phyloP scores from a whole-genome alignment of 1,284 basidiomycete genomes.

The Porogramme epimiltina region DNA sequence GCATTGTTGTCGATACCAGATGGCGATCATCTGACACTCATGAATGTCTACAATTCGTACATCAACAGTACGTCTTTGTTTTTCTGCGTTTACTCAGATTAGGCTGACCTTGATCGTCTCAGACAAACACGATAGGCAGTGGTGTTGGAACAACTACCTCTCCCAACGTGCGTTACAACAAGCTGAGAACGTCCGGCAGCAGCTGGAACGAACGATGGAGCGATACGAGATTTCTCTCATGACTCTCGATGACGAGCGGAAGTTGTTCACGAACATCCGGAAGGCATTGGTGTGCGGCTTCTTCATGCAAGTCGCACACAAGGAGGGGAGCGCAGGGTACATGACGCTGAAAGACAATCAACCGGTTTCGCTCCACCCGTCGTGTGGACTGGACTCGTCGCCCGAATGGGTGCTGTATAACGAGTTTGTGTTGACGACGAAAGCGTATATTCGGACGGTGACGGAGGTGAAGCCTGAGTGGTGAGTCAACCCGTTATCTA shows the following conservation, averaged over 20 bases:
- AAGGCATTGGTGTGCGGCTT: constrained; percentile 90
- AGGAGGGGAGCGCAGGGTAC: constrained; percentile 92
- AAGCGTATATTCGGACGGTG: constrained; percentile 89
- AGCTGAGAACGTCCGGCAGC: constrained; percentile 94
- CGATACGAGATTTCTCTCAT: constrained; percentile 84
- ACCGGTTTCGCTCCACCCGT: constrained; percentile 93
- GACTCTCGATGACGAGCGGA: constrained; percentile 79
- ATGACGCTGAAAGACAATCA: constrained; percentile 92
- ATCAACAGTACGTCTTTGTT: constrained; percentile 62
- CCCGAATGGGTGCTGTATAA: constrained; percentile 99
- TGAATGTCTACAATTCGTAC: constrained; percentile 97
- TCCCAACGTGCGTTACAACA: constrained; percentile 84
- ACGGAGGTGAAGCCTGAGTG: constrained; percentile 91
- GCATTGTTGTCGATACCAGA: constrained; percentile 89
- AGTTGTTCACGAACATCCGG: constrained; percentile 81
- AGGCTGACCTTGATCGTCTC: constrained; percentile 5
- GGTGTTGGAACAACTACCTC: constrained; percentile 95
- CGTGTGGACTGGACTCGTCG: constrained; percentile 88
- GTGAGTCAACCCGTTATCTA: constrained; percentile 37
- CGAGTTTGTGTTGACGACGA: constrained; percentile 94
- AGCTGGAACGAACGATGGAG: constrained; percentile 94
- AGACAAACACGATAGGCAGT: constrained; percentile 81
- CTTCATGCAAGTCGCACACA: constrained; percentile 99
- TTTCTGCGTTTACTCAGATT: background rate
- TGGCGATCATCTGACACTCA: constrained; percentile 92